Conservation (phyloP, 106 monocot species). For the Posidonia australis region DNA sequence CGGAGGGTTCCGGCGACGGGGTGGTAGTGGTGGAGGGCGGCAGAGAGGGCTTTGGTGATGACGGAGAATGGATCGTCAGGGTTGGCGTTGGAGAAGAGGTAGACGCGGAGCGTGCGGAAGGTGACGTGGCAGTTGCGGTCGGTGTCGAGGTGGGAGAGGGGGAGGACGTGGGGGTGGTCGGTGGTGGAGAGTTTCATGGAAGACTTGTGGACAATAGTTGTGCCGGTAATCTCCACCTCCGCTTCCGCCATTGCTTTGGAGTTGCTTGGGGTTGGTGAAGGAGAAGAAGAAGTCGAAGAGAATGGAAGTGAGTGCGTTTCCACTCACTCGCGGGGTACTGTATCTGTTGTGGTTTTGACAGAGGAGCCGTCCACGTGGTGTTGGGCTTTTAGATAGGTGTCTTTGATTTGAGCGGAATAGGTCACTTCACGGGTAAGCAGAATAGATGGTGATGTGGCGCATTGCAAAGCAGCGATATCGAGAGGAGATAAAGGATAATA, state of each 20-base stretch:
- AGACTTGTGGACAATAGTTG: slow-evolving; percentile 16
- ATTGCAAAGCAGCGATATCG: too few relatives aligned
- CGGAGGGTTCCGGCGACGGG: slow-evolving; percentile 26
- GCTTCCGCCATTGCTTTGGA: background rate
- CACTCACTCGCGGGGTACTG: too few relatives aligned
- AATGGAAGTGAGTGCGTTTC: too few relatives aligned
- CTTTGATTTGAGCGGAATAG: too few relatives aligned
- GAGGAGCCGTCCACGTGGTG: too few relatives aligned
- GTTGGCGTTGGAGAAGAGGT: slow-evolving; percentile 2
- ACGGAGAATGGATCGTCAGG: slow-evolving; percentile 7
- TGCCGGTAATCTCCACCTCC: slow-evolving; percentile 20
- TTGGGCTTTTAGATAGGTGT: too few relatives aligned
- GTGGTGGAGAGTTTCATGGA: background rate
- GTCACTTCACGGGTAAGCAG: too few relatives aligned
- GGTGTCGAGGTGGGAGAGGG: slow-evolving; percentile 47
- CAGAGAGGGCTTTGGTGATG: slow-evolving; percentile 26
- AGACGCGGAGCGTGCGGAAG: slow-evolving; percentile 53
- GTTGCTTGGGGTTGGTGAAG: too few relatives aligned
- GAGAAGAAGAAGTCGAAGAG: too few relatives aligned
- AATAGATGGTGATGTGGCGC: too few relatives aligned
- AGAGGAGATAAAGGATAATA: too few relatives aligned
- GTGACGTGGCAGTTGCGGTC: slow-evolving; percentile 40
- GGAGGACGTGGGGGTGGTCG: slow-evolving; percentile 7
- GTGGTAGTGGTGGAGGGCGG: slow-evolving; percentile 21
- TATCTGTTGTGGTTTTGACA: too few relatives aligned